Percentiles rank a stretch among this genome's conserved stretches.
Evolutionary conservation across 2,329 filamentous ascomycete genomes (phyloP).

Genomic region (Talaromyces sp.): DNA sequence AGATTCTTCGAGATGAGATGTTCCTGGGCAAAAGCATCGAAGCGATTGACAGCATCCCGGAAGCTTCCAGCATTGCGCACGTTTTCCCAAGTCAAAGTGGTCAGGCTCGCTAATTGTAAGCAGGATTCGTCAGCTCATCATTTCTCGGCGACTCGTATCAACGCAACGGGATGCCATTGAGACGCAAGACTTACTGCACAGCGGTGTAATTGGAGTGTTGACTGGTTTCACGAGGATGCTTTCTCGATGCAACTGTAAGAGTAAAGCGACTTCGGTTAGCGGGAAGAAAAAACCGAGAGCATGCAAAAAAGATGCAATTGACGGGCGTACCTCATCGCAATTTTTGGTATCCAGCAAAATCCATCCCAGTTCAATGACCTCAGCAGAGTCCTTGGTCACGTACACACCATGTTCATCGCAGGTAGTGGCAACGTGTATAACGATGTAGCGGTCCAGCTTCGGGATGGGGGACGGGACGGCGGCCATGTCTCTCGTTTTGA

Average conservation of each 20-base stretch:
- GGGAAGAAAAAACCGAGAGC: constrained; percentile 21
- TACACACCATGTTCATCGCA: constrained; percentile 99
- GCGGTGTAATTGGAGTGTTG: constrained; percentile 96
- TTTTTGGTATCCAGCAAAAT: constrained; percentile 89
- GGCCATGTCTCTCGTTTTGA: constrained; percentile 37
- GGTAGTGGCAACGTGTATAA: constrained; percentile 97
- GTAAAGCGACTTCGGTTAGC: constrained; percentile 30
- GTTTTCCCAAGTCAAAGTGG: constrained; percentile 97
- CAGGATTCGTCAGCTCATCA: constrained; percentile 16
- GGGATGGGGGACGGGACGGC: constrained; percentile 53
- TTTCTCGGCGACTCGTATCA: neutral
- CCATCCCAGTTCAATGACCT: constrained; percentile 99
- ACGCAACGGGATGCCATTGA: constrained; percentile 25
- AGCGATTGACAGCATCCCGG: constrained; percentile 91
- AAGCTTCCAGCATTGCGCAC: constrained; percentile 96
- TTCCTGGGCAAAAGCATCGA: constrained; percentile 90
- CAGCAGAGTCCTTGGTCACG: constrained; percentile 97
- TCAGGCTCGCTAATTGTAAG: constrained; percentile 72
- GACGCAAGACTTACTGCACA: constrained; percentile 78
- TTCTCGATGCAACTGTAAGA: constrained; percentile 77
- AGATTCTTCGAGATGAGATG: constrained; percentile 86
- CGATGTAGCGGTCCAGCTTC: constrained; percentile 90
- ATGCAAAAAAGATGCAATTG: constrained; percentile 9
- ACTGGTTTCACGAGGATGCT: constrained; percentile 96
- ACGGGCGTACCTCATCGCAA: constrained; percentile 75